Conservation (phyloP, 2,329 filamentous ascomycete genomes). For the Fusarium globosum region DNA sequence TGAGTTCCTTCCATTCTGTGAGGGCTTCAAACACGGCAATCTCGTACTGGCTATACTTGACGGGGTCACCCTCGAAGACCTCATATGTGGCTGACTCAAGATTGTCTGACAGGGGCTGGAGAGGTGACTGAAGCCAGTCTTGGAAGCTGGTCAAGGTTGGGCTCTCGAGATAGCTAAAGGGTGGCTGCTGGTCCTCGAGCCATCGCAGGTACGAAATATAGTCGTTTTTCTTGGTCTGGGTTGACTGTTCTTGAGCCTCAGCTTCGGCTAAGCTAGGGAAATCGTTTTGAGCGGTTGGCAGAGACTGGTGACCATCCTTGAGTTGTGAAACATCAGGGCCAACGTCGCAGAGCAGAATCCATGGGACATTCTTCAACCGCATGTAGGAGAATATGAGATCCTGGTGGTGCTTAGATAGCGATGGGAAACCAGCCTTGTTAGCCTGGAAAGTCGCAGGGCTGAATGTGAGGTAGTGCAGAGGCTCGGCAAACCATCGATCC, state of each 20-base stretch:
- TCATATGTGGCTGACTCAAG: constrained; percentile 98
- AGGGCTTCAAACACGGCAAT: constrained; percentile 83
- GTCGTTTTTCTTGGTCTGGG: constrained; percentile 38
- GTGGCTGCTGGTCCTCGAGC: constrained; percentile 83
- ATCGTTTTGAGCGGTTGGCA: constrained; percentile 57
- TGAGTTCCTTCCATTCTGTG: constrained; percentile 77
- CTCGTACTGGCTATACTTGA: constrained; percentile 98
- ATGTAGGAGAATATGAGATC: constrained; percentile 71
- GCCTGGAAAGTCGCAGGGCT: constrained; percentile 64
- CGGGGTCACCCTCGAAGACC: constrained; percentile 96
- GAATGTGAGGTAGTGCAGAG: constrained; percentile 71
- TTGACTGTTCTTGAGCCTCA: constrained; percentile 48
- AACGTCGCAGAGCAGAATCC: constrained; percentile 71
- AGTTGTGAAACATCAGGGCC: constrained; percentile 59
- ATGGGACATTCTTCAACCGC: constrained; percentile 71
- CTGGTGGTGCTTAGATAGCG: constrained; percentile 71
- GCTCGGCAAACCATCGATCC: constrained; percentile 76
- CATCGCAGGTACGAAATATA: constrained; percentile 85
- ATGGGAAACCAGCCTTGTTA: constrained; percentile 71
- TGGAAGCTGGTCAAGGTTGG: constrained; percentile 73
- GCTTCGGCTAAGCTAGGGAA: constrained; percentile 81
- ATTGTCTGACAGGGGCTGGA: constrained; percentile 96
- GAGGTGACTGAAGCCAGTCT: constrained; percentile 93
- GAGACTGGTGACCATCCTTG: constrained; percentile 37
- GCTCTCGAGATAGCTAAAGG: constrained; percentile 63